Percentiles rank a stretch among this genome's conserved stretches.
Evolutionary conservation across 768 basidiomycete genomes (phyloP).

Genomic region (Calocera cornea): DNA sequence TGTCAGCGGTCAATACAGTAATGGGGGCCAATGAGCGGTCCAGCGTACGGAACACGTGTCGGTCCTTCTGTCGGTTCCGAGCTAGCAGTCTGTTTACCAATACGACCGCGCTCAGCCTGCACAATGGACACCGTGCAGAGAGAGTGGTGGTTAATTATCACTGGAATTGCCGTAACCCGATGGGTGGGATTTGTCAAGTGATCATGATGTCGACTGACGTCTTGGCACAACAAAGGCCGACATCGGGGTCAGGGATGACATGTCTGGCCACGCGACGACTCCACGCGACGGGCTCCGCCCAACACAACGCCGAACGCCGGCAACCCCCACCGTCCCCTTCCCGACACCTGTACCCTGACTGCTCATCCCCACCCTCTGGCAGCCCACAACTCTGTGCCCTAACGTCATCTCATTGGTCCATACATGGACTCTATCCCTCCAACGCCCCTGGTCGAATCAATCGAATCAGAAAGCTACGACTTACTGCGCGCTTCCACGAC

Average conservation of each 20-base stretch:
- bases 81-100: no score
- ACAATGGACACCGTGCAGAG: background rate
- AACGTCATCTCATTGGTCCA: background rate
- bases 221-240: background rate
- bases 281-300: background rate
- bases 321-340: background rate
- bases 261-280: background rate
- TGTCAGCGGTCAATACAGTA: no score
- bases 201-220: background rate
- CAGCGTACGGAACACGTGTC: no score
- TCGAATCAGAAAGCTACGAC: background rate
- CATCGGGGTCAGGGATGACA: background rate
- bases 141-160: background rate
- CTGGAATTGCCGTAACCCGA: background rate
- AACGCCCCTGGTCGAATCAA: background rate
- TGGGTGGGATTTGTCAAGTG: background rate
- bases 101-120: no score
- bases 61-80: no score
- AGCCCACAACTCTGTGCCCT: background rate
- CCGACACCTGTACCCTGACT: no score
- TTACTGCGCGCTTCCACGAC: constrained; percentile 36
- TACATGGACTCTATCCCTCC: constrained; percentile 3
- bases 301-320: background rate
- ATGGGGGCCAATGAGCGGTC: no score
- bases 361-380: background rate